phyloP scores from a whole-genome alignment of 2,329 filamentous ascomycete genomes.

The Trichophyton schoenleinii region DNA sequence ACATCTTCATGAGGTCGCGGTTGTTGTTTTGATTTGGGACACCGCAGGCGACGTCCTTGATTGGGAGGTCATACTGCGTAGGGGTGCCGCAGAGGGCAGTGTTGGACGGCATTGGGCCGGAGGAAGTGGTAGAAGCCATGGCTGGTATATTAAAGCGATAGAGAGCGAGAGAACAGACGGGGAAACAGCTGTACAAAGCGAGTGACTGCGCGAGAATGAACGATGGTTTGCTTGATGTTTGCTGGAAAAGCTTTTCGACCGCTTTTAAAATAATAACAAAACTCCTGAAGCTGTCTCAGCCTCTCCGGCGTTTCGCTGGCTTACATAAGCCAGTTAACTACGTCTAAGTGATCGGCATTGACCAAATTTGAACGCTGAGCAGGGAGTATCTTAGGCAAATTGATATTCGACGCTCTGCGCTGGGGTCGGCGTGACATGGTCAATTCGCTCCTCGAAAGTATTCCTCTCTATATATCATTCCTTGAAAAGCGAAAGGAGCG shows the following conservation, averaged over 20 bases:
- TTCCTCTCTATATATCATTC: too few relatives aligned
- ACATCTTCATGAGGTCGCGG: slow-evolving; percentile 13
- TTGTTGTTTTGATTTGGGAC: slow-evolving; percentile 17
- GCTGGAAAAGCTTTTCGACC: background rate
- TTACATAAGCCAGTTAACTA: too few relatives aligned
- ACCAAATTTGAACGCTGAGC: too few relatives aligned
- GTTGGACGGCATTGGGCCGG: slow-evolving; percentile 2
- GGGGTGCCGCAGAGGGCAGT: slow-evolving; percentile 8
- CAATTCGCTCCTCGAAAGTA: too few relatives aligned
- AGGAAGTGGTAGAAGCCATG: slow-evolving; percentile 9
- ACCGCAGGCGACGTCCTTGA: slow-evolving; percentile 18
- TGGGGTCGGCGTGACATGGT: too few relatives aligned
- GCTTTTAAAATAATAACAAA: too few relatives aligned
- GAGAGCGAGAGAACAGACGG: background rate
- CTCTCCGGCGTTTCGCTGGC: too few relatives aligned
- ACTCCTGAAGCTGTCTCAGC: too few relatives aligned
- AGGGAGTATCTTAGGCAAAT: too few relatives aligned
- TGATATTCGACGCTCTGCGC: too few relatives aligned
- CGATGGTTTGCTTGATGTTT: background rate
- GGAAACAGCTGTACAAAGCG: background rate
- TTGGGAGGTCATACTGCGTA: slow-evolving; percentile 17
- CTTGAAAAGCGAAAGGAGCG: too few relatives aligned
- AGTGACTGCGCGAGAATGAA: background rate
- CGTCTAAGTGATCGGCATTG: too few relatives aligned
- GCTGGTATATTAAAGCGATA: slow-evolving; percentile 9